Evolutionary conservation across 129 eudicot species (phyloP).

Genomic region (Lonicera japonica): DNA sequence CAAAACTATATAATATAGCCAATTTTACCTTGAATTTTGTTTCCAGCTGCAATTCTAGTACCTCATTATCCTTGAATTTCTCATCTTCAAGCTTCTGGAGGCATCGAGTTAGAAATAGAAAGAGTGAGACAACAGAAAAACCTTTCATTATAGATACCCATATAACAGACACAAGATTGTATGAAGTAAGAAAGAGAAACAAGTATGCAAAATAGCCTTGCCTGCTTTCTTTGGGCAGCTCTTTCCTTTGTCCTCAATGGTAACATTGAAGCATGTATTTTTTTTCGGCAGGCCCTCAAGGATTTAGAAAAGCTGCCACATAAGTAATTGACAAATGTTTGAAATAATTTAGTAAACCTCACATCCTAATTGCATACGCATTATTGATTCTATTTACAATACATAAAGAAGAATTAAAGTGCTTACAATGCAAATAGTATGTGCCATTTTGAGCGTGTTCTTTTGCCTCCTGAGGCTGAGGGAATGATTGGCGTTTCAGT

Average conservation of each 20-base stretch:
- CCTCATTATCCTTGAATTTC: conserved; percentile 68
- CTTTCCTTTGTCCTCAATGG: conserved; percentile 74
- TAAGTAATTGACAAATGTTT: background rate
- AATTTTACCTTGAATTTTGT: conserved; percentile 55
- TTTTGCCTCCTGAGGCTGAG: conserved; percentile 47
- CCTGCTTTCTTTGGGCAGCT: conserved; percentile 90
- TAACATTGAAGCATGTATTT: conserved; percentile 59
- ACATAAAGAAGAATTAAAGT: background rate
- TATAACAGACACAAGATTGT: too few relatives aligned
- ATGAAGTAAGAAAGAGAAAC: background rate
- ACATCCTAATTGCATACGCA: background rate
- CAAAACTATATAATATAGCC: background rate
- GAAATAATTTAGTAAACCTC: background rate
- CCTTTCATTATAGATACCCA: background rate
- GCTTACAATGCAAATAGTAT: conserved; percentile 75
- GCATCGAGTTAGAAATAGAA: conserved; percentile 1
- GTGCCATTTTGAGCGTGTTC: conserved; percentile 67
- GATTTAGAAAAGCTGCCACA: conserved; percentile 57
- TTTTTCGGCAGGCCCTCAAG: conserved; percentile 56
- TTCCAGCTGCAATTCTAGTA: conserved; percentile 44
- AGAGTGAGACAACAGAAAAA: conserved; percentile 1
- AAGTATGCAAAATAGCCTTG: conserved; percentile 9
- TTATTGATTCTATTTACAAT: background rate
- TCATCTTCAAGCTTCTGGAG: conserved; percentile 81
- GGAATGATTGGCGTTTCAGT: conserved; percentile 45